Conservation (phyloP, 1,284 basidiomycete genomes). For the Rhodotorula sp. region DNA sequence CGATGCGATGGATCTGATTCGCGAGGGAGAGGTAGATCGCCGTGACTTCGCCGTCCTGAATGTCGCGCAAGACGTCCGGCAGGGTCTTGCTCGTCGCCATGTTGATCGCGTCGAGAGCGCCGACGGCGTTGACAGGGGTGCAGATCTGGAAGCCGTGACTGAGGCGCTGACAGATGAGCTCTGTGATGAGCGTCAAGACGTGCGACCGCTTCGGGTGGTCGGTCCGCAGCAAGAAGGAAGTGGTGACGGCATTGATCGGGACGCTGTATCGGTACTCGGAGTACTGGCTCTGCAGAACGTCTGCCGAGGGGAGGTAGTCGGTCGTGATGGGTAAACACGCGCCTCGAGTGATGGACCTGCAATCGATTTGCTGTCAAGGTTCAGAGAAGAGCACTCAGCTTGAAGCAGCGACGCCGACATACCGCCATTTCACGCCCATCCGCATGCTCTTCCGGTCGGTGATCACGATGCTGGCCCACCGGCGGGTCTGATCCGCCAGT, state of each 20-base stretch:
- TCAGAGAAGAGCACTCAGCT: not conserved
- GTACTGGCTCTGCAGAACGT: slow-evolving; percentile 74
- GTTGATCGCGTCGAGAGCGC: slow-evolving; percentile 33
- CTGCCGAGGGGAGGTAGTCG: slow-evolving; percentile 76
- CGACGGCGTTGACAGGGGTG: slow-evolving; percentile 40
- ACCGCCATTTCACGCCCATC: slow-evolving; percentile 77
- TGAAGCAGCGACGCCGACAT: slow-evolving; percentile 52
- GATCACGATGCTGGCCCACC: slow-evolving; percentile 44
- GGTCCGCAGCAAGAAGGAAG: slow-evolving; percentile 62
- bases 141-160: slow-evolving; percentile 98
- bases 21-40: slow-evolving; percentile 88
- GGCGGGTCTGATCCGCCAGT: slow-evolving; percentile 38
- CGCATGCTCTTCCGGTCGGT: slow-evolving; percentile 38
- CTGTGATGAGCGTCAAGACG: slow-evolving; percentile 68
- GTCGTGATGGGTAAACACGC: slow-evolving; percentile 85
- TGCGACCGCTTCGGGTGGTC: slow-evolving; percentile 60
- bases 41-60: slow-evolving; percentile 40
- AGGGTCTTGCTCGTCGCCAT: slow-evolving; percentile 35
- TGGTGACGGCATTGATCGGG: slow-evolving; percentile 50
- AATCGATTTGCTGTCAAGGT: not conserved
- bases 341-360: slow-evolving; percentile 47
- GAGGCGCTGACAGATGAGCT: slow-evolving; percentile 88
- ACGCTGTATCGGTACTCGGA: slow-evolving; percentile 63
- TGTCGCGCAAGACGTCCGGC: slow-evolving; percentile 36
- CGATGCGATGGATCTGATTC: slow-evolving; percentile 90